Percentiles rank a stretch among this genome's conserved stretches.
These are phyloP conservation scores for Paraphaeosphaeria sporulosa DNA, from an alignment of 2,329 filamentous ascomycete genomes.

Conservation along the genomic window DNA sequence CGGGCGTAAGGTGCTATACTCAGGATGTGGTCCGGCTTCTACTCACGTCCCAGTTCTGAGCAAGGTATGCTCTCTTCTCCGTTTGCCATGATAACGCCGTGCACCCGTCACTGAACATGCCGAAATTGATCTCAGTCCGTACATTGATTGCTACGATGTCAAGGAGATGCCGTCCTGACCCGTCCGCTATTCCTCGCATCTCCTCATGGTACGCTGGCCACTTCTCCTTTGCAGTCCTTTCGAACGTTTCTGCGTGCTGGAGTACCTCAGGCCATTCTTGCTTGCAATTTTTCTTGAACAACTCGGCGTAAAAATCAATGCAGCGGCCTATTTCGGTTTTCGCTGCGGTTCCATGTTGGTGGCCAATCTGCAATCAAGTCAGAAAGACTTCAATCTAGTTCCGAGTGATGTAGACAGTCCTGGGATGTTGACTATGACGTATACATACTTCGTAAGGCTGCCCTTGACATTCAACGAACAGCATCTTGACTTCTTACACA, in stretches of 20 bases:
- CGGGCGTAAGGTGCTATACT: conserved; percentile 8
- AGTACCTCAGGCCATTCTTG: conserved; percentile 57
- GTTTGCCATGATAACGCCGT: conserved; percentile 60
- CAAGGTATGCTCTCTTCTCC: conserved; percentile 51
- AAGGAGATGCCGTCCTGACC: conserved; percentile 54
- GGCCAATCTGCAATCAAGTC: conserved; percentile 53
- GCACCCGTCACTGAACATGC: conserved; percentile 65
- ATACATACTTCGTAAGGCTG: conserved; percentile 52
- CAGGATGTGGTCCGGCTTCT: background rate
- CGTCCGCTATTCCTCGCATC: conserved; percentile 62
- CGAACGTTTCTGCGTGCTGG: conserved; percentile 57
- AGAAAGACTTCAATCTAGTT: background rate
- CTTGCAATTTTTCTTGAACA: conserved; percentile 58
- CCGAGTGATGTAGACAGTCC: no score
- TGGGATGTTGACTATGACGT: no score
- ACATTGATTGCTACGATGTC: conserved; percentile 67
- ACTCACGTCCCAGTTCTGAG: conserved; percentile 66
- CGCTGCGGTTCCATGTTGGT: conserved; percentile 55
- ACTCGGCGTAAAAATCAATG: conserved; percentile 56
- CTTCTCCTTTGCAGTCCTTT: conserved; percentile 52
- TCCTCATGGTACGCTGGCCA: conserved; percentile 56
- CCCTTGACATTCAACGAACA: conserved; percentile 52
- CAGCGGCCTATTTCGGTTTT: conserved; percentile 50
- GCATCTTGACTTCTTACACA: conserved; percentile 39
- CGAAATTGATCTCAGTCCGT: conserved; percentile 65